These are phyloP conservation scores for Rutidosis leptorrhynchoides DNA, from an alignment of 129 eudicot species.

Conservation along the genomic window DNA sequence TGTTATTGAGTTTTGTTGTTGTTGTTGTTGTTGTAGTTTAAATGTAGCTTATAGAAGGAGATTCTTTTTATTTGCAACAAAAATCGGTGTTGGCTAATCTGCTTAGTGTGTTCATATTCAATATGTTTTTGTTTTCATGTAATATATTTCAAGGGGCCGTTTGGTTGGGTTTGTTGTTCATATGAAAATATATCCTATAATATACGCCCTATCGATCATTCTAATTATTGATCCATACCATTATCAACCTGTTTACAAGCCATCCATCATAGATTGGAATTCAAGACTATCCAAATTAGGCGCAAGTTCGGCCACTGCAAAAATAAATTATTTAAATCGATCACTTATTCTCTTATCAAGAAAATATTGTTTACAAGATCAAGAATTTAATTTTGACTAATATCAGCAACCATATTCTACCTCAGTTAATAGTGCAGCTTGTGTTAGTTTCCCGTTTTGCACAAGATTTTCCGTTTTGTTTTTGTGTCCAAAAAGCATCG, in stretches of 20 bases:
- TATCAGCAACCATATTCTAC: conserved; percentile 78
- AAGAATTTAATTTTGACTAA: conserved; percentile 59
- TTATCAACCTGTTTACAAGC: conserved; percentile 56
- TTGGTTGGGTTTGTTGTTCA: conserved; percentile 98
- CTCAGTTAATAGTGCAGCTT: conserved; percentile 81
- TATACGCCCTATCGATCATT: conserved; percentile 76
- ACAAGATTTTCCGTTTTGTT: conserved; percentile 77
- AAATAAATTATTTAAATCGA: conserved; percentile 2
- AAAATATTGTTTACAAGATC: conserved; percentile 56
- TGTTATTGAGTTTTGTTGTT: too few relatives aligned
- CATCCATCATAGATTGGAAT: conserved; percentile 57
- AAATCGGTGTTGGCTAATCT: too few relatives aligned
- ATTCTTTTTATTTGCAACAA: too few relatives aligned
- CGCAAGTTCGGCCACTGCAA: conserved; percentile 21
- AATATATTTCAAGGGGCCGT: conserved; percentile 69
- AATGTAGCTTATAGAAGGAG: too few relatives aligned
- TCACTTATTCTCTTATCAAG: conserved; percentile 35
- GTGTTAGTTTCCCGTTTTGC: conserved; percentile 64
- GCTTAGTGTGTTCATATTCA: not conserved
- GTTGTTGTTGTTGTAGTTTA: too few relatives aligned
- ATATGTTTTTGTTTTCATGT: conserved; percentile 40
- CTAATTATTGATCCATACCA: conserved; percentile 61
- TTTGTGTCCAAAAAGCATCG: conserved; percentile 80
- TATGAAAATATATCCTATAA: conserved; percentile 88
- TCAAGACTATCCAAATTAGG: conserved; percentile 30